Conservation (phyloP, 2,329 filamentous ascomycete species). For the Pseudocercospora macadamiae region DNA sequence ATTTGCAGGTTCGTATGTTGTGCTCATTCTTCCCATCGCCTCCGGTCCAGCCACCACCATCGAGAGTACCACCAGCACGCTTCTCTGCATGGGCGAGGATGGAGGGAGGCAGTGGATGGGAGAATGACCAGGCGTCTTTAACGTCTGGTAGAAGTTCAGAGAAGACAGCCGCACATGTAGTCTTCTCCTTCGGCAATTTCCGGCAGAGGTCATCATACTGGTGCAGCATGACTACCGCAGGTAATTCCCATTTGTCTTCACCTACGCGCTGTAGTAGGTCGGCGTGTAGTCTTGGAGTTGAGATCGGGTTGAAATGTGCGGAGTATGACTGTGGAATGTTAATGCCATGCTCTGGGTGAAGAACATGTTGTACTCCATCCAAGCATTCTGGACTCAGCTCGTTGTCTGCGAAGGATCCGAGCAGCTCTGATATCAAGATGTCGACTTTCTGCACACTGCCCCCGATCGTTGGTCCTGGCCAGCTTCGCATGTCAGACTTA, state of each 20-base stretch:
- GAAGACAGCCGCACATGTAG: conserved; percentile 13
- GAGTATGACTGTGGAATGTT: conserved; percentile 94
- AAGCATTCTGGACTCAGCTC: conserved; percentile 95
- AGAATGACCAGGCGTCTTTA: conserved; percentile 78
- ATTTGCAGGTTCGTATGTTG: conserved; percentile 77
- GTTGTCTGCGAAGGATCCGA: conserved; percentile 96
- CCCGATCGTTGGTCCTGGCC: conserved; percentile 74
- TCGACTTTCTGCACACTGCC: conserved; percentile 72
- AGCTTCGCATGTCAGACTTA: conserved; percentile 95
- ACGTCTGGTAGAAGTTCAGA: conserved; percentile 51
- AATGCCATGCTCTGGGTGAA: conserved; percentile 80
- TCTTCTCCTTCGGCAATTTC: not conserved
- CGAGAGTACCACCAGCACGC: conserved; percentile 65
- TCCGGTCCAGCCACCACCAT: conserved; percentile 72
- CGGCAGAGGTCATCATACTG: conserved; percentile 80
- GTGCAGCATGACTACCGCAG: conserved; percentile 92
- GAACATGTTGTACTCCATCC: conserved; percentile 89
- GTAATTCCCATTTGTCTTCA: conserved; percentile 78
- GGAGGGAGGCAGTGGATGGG: conserved; percentile 68
- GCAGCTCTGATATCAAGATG: conserved; percentile 89
- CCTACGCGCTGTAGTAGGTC: conserved; percentile 70
- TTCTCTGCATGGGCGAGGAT: conserved; percentile 60
- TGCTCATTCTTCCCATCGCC: conserved; percentile 86
- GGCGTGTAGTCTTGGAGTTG: conserved; percentile 80
- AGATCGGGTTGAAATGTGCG: conserved; percentile 88